These are phyloP conservation scores for Daldinia sp. DNA, from an alignment of 2,329 filamentous ascomycete species.

Conservation along the genomic window DNA sequence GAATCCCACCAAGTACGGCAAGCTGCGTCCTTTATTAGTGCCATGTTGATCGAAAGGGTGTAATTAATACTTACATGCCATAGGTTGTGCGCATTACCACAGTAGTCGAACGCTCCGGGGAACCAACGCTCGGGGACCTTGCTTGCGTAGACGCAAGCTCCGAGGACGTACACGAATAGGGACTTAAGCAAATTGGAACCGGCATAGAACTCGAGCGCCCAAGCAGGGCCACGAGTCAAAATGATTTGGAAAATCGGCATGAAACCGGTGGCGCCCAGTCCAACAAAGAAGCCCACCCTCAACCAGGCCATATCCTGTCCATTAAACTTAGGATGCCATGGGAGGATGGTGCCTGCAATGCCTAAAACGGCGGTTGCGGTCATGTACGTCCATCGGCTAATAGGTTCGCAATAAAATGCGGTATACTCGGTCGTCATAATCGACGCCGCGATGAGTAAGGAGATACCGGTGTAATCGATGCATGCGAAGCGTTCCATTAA, in stretches of 20 bases:
- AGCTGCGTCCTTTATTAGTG: slow-evolving; percentile 95
- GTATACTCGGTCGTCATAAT: slow-evolving; percentile 99
- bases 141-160: slow-evolving; percentile 87
- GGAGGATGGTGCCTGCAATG: slow-evolving; percentile 85
- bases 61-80: slow-evolving; percentile 85
- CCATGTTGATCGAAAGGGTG: slow-evolving; percentile 84
- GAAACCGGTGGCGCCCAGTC: slow-evolving; percentile 86
- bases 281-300: slow-evolving; percentile 89
- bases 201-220: slow-evolving; percentile 89
- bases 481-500: slow-evolving; percentile 96
- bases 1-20: slow-evolving; percentile 90
- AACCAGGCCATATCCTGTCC: slow-evolving; percentile 90
- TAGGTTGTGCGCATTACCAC: slow-evolving; percentile 94
- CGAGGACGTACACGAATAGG: slow-evolving; percentile 82
- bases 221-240: slow-evolving; percentile 77
- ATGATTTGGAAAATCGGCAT: slow-evolving; percentile 86
- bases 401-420: slow-evolving; percentile 95
- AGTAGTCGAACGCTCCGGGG: slow-evolving; percentile 93
- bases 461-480: slow-evolving; percentile 98
- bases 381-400: slow-evolving; percentile 88
- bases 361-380: slow-evolving; percentile 80
- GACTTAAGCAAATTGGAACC: slow-evolving; percentile 79
- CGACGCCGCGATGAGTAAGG: slow-evolving; percentile 89
- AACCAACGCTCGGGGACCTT: slow-evolving; percentile 93
- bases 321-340: slow-evolving; percentile 97